Evolutionary conservation across 2,329 filamentous ascomycete genomes (phyloP).

Genomic region (Aplosporella prunicola): DNA sequence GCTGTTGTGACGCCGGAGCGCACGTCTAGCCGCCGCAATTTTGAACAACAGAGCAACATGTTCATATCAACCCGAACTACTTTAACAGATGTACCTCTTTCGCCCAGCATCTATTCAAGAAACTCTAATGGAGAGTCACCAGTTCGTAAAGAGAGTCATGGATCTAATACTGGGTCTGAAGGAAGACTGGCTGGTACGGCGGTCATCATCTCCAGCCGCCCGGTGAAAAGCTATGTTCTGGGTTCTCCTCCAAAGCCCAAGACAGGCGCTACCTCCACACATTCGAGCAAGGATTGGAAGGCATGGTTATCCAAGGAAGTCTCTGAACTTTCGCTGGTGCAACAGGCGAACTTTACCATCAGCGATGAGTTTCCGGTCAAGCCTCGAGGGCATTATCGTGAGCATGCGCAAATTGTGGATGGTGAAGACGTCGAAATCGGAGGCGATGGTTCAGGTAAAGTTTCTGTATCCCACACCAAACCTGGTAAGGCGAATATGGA

Average conservation of each 20-base stretch:
- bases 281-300: slow-evolving; percentile 37
- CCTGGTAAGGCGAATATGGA: too few relatives aligned
- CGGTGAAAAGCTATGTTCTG: slow-evolving; percentile 35
- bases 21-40: slow-evolving; percentile 6
- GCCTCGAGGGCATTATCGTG: slow-evolving; percentile 14
- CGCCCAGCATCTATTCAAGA: slow-evolving; percentile 40
- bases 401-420: slow-evolving; percentile 20
- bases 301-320: slow-evolving; percentile 39
- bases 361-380: slow-evolving; percentile 16
- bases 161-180: slow-evolving; percentile 12
- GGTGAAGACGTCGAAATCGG: slow-evolving; percentile 19
- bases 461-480: too few relatives aligned
- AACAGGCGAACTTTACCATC: slow-evolving; percentile 22
- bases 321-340: slow-evolving; percentile 24
- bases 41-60: background rate
- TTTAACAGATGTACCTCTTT: slow-evolving; percentile 20
- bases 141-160: slow-evolving; percentile 24
- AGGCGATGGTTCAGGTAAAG: too few relatives aligned
- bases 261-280: slow-evolving; percentile 15
- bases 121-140: slow-evolving; percentile 31
- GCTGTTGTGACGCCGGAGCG: slow-evolving; percentile 1
- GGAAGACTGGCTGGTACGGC: slow-evolving; percentile 25
- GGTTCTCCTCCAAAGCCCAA: slow-evolving; percentile 18
- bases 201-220: slow-evolving; percentile 35
- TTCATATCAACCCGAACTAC: slow-evolving; percentile 1